A percentile compares a stretch with the other conserved stretches of the same genome.
phyloP scores from a whole-genome alignment of 768 basidiomycete genomes.

The Pleurotus pulmonarius region DNA sequence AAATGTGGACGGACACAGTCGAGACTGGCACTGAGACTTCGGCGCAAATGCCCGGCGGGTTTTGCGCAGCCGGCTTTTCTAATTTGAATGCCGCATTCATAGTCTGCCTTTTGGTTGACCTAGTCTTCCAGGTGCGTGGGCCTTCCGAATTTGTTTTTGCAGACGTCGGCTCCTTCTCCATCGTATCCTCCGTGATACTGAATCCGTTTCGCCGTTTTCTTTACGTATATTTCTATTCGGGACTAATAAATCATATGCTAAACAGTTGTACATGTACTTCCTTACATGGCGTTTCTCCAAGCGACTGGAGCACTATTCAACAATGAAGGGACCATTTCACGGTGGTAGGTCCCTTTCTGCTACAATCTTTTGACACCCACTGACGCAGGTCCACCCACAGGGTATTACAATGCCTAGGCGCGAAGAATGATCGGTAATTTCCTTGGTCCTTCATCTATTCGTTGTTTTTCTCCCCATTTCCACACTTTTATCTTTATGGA shows the following conservation, averaged over 20 bases:
- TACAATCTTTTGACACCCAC: slow-evolving; percentile 19
- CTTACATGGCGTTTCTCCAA: slow-evolving; percentile 72
- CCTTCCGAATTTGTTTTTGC: neutral
- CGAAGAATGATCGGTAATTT: slow-evolving; percentile 20
- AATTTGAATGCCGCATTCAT: slow-evolving; percentile 66
- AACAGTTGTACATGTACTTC: slow-evolving; percentile 73
- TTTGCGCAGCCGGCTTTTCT: slow-evolving; percentile 59
- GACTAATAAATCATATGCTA: slow-evolving; percentile 8
- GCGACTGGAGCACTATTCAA: slow-evolving; percentile 61
- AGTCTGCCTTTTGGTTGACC: slow-evolving; percentile 55
- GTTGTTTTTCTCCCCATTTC: slow-evolving; percentile 12
- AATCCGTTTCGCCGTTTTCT: neutral
- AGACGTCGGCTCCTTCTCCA: slow-evolving; percentile 11
- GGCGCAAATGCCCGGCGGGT: slow-evolving; percentile 45
- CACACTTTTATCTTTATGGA: slow-evolving; percentile 1
- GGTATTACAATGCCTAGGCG: slow-evolving; percentile 35
- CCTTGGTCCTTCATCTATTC: slow-evolving; percentile 20
- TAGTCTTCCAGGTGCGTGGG: slow-evolving; percentile 59
- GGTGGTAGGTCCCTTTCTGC: slow-evolving; percentile 45
- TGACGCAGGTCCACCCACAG: slow-evolving; percentile 17
- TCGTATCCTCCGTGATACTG: slow-evolving; percentile 1
- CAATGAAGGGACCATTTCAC: slow-evolving; percentile 59
- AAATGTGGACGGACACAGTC: slow-evolving; percentile 49
- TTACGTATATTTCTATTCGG: slow-evolving; percentile 14
- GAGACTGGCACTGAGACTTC: slow-evolving; percentile 37